Base-by-base conservation (phyloP, 805 yeast species). In the Metschnikowia reukaufii region DNA sequence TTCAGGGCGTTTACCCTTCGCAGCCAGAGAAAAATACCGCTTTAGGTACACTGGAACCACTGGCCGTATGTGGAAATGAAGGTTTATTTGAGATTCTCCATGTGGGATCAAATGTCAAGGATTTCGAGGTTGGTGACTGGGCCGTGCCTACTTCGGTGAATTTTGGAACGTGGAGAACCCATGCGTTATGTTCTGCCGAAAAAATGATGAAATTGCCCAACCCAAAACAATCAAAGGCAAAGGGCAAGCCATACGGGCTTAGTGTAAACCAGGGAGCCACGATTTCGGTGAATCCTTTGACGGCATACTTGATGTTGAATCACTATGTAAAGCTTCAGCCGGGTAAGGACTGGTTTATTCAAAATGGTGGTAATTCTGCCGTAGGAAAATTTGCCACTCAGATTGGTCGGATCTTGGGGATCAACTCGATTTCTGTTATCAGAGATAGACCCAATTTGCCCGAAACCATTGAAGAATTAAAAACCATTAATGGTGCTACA, bases 361-460 rank as follows among this genome's bases (percentile, higher is more conserved):
- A 94, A 69, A 94, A 92, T 60, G 99, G 97, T 27, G 98, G 96
- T 30, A 94, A 89, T 55, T 88, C 96, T 6, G 96, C 94, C 23
- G 99, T 94, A 9, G 96, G 97, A 5, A 82, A 89, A 56, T 83
- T 86, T 57, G 98, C 96, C 6, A 77, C 89, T 40, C 99, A 94
- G 67, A 79, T 94, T 44, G 96, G 88, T 25, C 80, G 81, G 54
- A 72, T 82, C 23, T 74, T 85, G 64, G 96, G 96, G 1, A 67
- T 84, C 62, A 88, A 89, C 58, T 88, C 96, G 9, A 78, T 94
- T 55, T 84, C 88, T 51, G 94, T 94, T 37, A 86, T 94, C 42
- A 82, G 99, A 65, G 88, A 88, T 60, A 80, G 98, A 57, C 86
- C 84, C 29, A 76, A 90, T 59, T 74, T 92, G 44, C 85, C 83